A percentile compares a stretch with the other conserved stretches of the same genome.
phyloP scores from a whole-genome alignment of 208 protist species.

The Zelonia costaricensis region DNA sequence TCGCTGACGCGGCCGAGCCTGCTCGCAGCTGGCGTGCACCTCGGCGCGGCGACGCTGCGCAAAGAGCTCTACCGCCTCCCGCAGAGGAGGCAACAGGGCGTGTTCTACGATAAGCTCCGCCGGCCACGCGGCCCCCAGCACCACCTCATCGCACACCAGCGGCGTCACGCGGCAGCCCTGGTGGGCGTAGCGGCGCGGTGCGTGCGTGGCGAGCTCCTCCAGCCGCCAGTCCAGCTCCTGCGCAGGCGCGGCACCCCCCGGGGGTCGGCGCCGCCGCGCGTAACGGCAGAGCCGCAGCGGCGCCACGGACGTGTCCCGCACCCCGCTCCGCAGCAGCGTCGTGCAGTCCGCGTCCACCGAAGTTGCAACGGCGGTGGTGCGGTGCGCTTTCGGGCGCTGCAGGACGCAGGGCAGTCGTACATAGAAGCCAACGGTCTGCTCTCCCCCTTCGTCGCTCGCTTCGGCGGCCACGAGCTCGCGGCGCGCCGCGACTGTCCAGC shows the following conservation, averaged over 20 bases:
- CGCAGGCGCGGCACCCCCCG: not conserved
- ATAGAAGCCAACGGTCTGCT: slow-evolving; percentile 12
- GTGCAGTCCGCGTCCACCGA: not conserved
- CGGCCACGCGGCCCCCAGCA: slow-evolving; percentile 21
- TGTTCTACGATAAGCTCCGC: slow-evolving; percentile 19
- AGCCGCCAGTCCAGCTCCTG: not conserved
- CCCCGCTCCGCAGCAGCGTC: not conserved
- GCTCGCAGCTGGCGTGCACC: no score
- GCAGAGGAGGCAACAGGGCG: slow-evolving; percentile 12
- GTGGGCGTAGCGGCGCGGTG: slow-evolving; percentile 14
- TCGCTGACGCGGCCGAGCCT: no score
- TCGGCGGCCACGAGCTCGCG: slow-evolving; percentile 4
- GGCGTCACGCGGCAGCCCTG: slow-evolving; percentile 15
- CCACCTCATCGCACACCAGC: slow-evolving; percentile 17
- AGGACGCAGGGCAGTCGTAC: slow-evolving; percentile 17
- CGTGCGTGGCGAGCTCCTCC: slow-evolving; percentile 11
- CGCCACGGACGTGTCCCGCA: not conserved
- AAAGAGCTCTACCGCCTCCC: slow-evolving; percentile 10
- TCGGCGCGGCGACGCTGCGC: no score
- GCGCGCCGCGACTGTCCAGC: not conserved
- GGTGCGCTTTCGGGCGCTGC: not conserved
- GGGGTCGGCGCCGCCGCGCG: not conserved
- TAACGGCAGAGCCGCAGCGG: slow-evolving; percentile 1
- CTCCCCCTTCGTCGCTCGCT: not conserved
- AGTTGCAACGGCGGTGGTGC: not conserved